These are phyloP conservation scores for Chamaecrista fasciculata DNA, from an alignment of 306 rosid species.

Conservation along the genomic window DNA sequence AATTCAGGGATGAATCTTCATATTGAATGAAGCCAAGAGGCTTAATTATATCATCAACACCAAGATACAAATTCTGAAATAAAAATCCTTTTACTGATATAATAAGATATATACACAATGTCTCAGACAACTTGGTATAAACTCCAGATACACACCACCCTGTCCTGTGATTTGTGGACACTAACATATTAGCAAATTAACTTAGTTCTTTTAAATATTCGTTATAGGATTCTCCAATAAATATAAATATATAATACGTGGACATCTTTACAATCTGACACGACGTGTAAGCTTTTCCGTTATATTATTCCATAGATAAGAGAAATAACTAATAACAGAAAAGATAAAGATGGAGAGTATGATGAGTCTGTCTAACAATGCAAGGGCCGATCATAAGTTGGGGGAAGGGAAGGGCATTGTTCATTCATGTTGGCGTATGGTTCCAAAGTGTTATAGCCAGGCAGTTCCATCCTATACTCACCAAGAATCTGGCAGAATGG, in stretches of 20 bases:
- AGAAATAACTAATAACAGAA: conserved; percentile 8
- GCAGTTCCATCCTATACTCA: conserved; percentile 86
- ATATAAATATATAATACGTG: background rate
- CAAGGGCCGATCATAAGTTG: conserved; percentile 64
- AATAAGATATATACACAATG: conserved; percentile 3
- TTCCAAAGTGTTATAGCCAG: conserved; percentile 74
- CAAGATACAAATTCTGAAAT: background rate
- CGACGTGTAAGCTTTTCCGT: background rate
- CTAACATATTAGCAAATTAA: conserved; percentile 17
- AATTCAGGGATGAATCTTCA: background rate
- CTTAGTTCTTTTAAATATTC: too few species aligned
- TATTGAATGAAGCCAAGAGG: background rate
- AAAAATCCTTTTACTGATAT: background rate
- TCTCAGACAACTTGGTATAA: conserved; percentile 2
- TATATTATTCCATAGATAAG: background rate
- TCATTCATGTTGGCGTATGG: conserved; percentile 92
- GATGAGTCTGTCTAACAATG: conserved; percentile 44
- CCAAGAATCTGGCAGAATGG: conserved; percentile 99
- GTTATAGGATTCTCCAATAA: background rate
- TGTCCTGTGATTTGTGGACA: conserved; percentile 13
- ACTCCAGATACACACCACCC: conserved; percentile 8
- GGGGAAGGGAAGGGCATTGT: conserved; percentile 89
- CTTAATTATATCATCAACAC: background rate
- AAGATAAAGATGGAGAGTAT: background rate
- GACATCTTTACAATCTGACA: background rate